A percentile compares a stretch with the other conserved stretches of the same genome.
Conservation (phyloP, 371 early-diverging fungal genomes). For the Dinochytrium kinnereticum region DNA sequence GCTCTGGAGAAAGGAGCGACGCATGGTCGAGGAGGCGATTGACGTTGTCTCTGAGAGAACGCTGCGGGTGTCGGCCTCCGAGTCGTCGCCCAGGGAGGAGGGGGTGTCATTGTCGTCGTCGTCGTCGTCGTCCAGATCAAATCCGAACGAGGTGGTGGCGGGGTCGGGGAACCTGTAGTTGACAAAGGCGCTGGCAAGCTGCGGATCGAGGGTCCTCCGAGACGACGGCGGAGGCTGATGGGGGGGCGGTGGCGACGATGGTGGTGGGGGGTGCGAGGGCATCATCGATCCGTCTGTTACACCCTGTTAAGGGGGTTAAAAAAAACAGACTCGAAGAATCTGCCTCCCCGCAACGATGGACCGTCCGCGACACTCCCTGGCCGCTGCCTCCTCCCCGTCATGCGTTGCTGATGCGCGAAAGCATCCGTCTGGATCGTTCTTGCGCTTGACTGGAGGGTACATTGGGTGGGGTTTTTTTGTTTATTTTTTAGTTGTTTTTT, state of each 20-base stretch:
- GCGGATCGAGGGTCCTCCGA: slow-evolving; percentile 4
- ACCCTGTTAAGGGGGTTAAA: no score
- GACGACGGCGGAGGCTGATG: background rate
- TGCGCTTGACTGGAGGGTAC: no score
- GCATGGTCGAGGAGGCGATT: slow-evolving; percentile 7
- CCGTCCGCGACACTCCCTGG: no score
- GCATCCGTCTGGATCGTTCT: no score
- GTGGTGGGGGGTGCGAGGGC: no score
- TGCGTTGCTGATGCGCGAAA: no score
- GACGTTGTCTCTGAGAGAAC: background rate
- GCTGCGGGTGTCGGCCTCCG: background rate
- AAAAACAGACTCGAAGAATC: no score
- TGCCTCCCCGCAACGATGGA: no score
- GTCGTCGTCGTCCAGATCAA: slow-evolving; percentile 18
- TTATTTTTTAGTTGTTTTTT: no score
- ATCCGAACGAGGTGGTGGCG: slow-evolving; percentile 10
- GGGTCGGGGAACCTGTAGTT: slow-evolving; percentile 19
- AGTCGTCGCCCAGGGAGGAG: background rate
- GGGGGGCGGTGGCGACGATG: background rate
- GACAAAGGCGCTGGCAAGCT: slow-evolving; percentile 15
- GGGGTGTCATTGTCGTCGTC: slow-evolving; percentile 4
- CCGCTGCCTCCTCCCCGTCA: no score
- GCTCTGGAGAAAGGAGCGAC: background rate
- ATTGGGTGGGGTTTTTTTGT: no score
- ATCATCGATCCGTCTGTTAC: no score